phyloP scores from a whole-genome alignment of 495 filamentous ascomycete species.

The Lasiosphaeria ovina region DNA sequence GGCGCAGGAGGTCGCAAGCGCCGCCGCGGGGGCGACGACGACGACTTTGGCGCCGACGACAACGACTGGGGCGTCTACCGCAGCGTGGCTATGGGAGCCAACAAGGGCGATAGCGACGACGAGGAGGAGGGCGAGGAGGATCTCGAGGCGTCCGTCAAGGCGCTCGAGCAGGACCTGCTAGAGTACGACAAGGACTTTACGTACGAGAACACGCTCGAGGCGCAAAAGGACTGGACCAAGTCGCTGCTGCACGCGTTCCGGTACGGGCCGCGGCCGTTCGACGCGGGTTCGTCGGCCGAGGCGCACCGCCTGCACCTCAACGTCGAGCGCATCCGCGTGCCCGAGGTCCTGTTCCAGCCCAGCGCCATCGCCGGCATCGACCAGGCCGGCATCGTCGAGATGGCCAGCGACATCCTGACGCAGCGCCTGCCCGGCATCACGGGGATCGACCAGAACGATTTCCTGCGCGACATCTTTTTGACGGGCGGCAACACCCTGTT shows the following conservation, averaged over 20 bases:
- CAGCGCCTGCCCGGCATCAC: conserved; percentile 63
- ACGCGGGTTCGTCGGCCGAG: conserved; percentile 75
- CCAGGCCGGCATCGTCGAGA: conserved; percentile 89
- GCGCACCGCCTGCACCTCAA: conserved; percentile 90
- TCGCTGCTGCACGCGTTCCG: conserved; percentile 84
- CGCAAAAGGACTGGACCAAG: conserved; percentile 92
- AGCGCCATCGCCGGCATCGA: conserved; percentile 87
- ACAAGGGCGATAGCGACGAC: conserved; percentile 62
- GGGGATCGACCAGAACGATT: conserved; percentile 54
- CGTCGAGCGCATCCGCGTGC: conserved; percentile 93
- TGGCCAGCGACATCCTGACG: conserved; percentile 78
- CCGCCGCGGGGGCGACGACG: conserved; percentile 72
- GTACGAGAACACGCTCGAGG: conserved; percentile 85
- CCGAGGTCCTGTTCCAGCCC: conserved; percentile 93
- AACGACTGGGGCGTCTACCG: conserved; percentile 97
- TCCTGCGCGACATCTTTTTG: conserved; percentile 84
- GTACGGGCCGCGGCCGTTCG: conserved; percentile 81
- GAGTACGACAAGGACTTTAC: conserved; percentile 84
- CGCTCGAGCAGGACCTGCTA: conserved; percentile 78
- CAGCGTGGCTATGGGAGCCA: conserved; percentile 73
- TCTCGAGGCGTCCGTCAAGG: conserved; percentile 64
- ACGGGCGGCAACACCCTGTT: conserved; percentile 94
- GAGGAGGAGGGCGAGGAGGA: conserved; percentile 89
- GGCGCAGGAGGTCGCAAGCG: conserved; percentile 63
- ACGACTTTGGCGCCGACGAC: conserved; percentile 95